Evolutionary conservation across 2,329 filamentous ascomycete genomes (phyloP).

Genomic region (Scedosporium dehoogii): DNA sequence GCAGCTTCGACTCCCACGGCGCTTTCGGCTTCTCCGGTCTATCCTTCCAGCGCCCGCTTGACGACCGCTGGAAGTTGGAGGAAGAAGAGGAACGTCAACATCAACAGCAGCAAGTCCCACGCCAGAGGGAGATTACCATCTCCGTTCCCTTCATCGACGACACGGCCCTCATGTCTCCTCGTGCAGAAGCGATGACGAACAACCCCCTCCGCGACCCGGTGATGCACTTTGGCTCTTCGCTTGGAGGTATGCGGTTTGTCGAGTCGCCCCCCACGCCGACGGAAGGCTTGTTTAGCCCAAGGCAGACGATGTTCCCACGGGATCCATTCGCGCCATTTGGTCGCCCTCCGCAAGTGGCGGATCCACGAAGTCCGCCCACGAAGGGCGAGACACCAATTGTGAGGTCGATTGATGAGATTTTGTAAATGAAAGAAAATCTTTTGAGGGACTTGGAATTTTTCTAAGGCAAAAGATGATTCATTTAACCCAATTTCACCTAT

Average conservation of each 20-base stretch:
- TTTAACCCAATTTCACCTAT: too few relatives aligned
- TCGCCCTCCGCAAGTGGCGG: conserved; percentile 40
- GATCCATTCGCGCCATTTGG: conserved; percentile 43
- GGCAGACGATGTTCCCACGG: conserved; percentile 40
- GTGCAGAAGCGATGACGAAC: conserved; percentile 62
- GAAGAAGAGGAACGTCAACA: too few relatives aligned
- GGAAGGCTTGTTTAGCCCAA: conserved; percentile 44
- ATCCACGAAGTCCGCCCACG: conserved; percentile 67
- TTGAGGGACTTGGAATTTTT: too few relatives aligned
- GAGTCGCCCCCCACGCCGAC: conserved; percentile 41
- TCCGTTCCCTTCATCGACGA: conserved; percentile 26
- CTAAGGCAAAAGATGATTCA: too few relatives aligned
- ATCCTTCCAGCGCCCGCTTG: neutral
- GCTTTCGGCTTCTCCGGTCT: conserved; percentile 1
- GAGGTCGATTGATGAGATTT: conserved; percentile 66
- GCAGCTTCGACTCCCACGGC: conserved; percentile 2
- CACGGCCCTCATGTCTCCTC: conserved; percentile 58
- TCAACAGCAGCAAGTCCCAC: neutral
- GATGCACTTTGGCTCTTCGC: conserved; percentile 18
- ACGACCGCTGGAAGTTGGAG: neutral
- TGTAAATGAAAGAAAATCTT: conserved; percentile 33
- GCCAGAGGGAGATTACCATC: conserved; percentile 2
- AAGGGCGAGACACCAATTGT: conserved; percentile 66
- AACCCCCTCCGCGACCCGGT: conserved; percentile 46
- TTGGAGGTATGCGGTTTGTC: conserved; percentile 40